Evolutionary conservation across 2,329 filamentous ascomycete genomes (phyloP), one percentile per base, ranked within the genome.

Genomic region (Fusarium pilosicola): DNA sequence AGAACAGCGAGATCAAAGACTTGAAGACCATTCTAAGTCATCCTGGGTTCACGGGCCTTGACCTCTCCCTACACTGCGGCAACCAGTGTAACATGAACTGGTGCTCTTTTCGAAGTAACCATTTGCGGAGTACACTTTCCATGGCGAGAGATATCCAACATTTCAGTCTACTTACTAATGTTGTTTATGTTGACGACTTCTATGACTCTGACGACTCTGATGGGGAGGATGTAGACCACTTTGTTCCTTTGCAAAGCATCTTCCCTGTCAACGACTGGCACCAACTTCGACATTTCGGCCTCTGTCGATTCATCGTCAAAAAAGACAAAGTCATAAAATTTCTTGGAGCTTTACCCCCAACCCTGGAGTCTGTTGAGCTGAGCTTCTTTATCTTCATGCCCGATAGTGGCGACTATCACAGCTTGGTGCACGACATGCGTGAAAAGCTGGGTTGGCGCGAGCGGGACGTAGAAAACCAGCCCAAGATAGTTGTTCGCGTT

Each of bases 31-130:
- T 71, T 6, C n/a, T 75, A 11, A 44, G 46, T 22, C 51, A 52
- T 14, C 66, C 72, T 10, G 63, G 65, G 9, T 74, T 74, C 30
- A n/a, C 48, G 3, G 18, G 44, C 17, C 45, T 75, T 22, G 46
- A 75, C 24, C 63, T 70, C 10, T 56, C 57, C 20, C 63, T 73
- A 11, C 14, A 65, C 20, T 30, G 56, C 24, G 44, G 45, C 3
- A 39, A 46, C 14, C 36, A 56, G 28, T 32, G 9, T 12, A 18
- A 34, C 12, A 32, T 26, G 38, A 44, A 44, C 22, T 44, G 28
- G 54, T 44, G 38, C 38, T 56, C 54, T 32, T 60, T 65, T n/a
- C 70, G 70, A 41, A 68, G 32, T 36, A 49, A 60, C 10, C 34
- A 52, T 22, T 32, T 74, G 2, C 45, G 36, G 4, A 36, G 30